A percentile compares a stretch with the other conserved stretches of the same genome.
Conservation (phyloP, 140 eudicot genomes). For the Oenanthe javanica region DNA sequence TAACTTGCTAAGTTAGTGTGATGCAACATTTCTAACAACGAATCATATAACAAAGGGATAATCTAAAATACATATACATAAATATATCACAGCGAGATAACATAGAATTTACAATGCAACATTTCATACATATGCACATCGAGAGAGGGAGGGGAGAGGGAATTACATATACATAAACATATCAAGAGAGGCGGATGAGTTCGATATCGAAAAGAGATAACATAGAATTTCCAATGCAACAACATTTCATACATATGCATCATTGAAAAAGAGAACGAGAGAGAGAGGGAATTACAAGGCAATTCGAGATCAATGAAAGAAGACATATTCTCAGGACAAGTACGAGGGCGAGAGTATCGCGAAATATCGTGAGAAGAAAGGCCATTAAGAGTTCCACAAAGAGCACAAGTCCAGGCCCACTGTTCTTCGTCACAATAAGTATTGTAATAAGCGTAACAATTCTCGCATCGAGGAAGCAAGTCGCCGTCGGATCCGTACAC, state of each 20-base stretch:
- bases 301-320: constrained; percentile 83
- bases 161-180: too few species aligned
- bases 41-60: neutral
- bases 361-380: constrained; percentile 50
- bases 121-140: too few species aligned
- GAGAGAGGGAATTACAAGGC: constrained; percentile 43
- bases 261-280: neutral
- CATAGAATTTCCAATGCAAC: neutral
- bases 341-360: constrained; percentile 51
- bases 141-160: too few species aligned
- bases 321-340: constrained; percentile 64
- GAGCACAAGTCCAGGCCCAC: constrained; percentile 83
- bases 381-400: constrained; percentile 90
- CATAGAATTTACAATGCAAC: too few species aligned
- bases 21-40: neutral
- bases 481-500: constrained; percentile 88
- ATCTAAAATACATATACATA: neutral
- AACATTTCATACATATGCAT: neutral
- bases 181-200: neutral
- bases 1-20: too few species aligned
- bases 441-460: constrained; percentile 90
- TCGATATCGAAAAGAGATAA: neutral
- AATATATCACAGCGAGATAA: too few species aligned
- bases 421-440: constrained; percentile 89
- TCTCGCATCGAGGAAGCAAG: constrained; percentile 81